These are phyloP conservation scores for Exsudoporus frostii DNA, from an alignment of 768 basidiomycete genomes.

Conservation along the genomic window DNA sequence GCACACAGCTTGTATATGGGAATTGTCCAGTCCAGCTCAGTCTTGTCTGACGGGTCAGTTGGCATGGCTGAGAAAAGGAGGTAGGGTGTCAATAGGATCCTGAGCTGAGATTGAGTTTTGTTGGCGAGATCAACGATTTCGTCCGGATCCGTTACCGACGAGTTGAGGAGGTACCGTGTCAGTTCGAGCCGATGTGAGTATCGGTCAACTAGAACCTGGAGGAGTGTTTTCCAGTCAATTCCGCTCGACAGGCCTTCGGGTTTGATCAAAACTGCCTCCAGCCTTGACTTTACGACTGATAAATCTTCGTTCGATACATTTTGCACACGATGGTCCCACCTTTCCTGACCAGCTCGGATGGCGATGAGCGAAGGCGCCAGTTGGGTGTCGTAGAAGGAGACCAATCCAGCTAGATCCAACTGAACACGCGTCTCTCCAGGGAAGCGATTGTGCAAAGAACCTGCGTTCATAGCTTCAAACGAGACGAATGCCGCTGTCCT, in stretches of 20 bases:
- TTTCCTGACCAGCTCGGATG: constrained; percentile 22
- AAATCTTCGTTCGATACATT: constrained; percentile 27
- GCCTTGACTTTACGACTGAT: background rate
- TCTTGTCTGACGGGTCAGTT: background rate
- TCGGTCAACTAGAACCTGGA: constrained; percentile 30
- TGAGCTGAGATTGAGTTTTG: constrained; percentile 19
- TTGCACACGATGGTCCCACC: constrained; percentile 31
- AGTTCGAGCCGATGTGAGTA: constrained; percentile 32
- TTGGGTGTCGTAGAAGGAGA: constrained; percentile 37
- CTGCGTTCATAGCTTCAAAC: constrained; percentile 16
- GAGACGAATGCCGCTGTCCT: background rate
- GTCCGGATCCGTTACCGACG: background rate
- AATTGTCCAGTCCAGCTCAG: constrained; percentile 24
- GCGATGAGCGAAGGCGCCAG: constrained; percentile 31
- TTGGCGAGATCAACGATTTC: constrained; percentile 5
- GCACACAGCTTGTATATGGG: constrained; percentile 32
- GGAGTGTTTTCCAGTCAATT: constrained; percentile 34
- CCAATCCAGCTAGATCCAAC: constrained; percentile 31
- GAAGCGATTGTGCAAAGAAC: constrained; percentile 33
- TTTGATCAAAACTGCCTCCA: constrained; percentile 7
- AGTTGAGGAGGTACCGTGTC: constrained; percentile 20
- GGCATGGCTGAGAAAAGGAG: constrained; percentile 16
- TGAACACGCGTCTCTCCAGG: constrained; percentile 36
- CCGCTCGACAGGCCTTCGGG: constrained; percentile 22
- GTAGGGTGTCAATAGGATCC: constrained; percentile 31